phyloP scores from a whole-genome alignment of 768 basidiomycete genomes.

The Leccinum truebloodii region DNA sequence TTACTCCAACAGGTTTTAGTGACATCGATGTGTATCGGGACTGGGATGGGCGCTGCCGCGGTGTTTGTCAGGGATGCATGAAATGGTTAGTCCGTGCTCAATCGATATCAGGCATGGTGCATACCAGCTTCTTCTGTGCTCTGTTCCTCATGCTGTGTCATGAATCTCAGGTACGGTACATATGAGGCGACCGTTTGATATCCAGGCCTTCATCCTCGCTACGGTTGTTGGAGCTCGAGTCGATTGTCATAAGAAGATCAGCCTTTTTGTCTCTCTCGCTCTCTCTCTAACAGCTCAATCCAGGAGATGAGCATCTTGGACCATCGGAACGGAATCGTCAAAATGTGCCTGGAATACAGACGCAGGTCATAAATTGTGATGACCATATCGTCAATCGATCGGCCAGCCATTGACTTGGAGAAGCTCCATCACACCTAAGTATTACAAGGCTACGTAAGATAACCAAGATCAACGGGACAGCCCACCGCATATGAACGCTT shows the following conservation, averaged over 20 bases:
- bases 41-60: slow-evolving; percentile 90
- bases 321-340: not conserved
- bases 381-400: not conserved
- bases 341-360: not conserved
- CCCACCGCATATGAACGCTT: not conserved
- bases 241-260: not conserved
- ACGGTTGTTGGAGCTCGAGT: not conserved
- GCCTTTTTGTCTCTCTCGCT: not conserved
- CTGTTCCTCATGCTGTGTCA: not conserved
- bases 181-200: not conserved
- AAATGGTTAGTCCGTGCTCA: not conserved
- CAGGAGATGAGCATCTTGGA: not conserved
- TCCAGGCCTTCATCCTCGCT: not conserved
- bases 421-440: not conserved
- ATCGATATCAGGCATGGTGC: not conserved
- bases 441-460: not conserved
- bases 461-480: not conserved
- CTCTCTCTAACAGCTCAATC: not conserved
- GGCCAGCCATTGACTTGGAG: not conserved
- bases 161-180: not conserved
- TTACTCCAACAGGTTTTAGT: slow-evolving; percentile 59
- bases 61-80: slow-evolving; percentile 61
- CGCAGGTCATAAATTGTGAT: not conserved
- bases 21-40: slow-evolving; percentile 89
- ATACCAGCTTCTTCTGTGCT: not conserved